These are phyloP conservation scores for Epichloe uncinata DNA, from an alignment of 2,329 filamentous ascomycete genomes.

Conservation along the genomic window DNA sequence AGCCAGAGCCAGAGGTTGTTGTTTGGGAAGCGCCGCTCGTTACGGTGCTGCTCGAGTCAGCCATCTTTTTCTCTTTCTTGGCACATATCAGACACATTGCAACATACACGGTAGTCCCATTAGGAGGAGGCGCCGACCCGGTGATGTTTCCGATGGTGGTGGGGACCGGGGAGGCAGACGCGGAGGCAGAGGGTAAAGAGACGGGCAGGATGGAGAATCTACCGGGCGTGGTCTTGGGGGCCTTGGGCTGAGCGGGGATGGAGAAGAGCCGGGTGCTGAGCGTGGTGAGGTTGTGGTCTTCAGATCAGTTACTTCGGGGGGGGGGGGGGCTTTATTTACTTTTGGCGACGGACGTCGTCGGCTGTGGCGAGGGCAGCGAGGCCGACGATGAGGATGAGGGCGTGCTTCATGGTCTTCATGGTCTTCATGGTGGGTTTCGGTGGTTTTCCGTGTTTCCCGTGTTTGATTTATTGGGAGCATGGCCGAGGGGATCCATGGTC, in stretches of 20 bases:
- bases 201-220: constrained; percentile 2
- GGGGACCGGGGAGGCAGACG: background rate
- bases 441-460: background rate
- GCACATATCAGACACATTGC: background rate
- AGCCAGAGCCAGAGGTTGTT: background rate
- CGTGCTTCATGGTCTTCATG: constrained; percentile 1
- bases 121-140: background rate
- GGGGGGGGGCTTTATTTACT: background rate
- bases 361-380: constrained; percentile 5
- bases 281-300: background rate
- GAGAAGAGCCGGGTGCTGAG: constrained; percentile 4
- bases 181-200: background rate
- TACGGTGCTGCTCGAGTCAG: background rate
- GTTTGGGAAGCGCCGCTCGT: background rate
- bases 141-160: constrained; percentile 2
- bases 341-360: constrained; percentile 1
- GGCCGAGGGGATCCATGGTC: too few relatives aligned
- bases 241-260: constrained; percentile 3
- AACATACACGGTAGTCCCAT: background rate
- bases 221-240: background rate
- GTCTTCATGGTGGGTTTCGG: background rate
- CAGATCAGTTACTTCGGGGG: too few relatives aligned
- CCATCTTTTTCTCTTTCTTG: background rate
- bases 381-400: constrained; percentile 2
- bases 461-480: too few relatives aligned